Evolutionary conservation across 371 early-diverging fungal genomes (phyloP), one percentile per base, ranked within the genome.

Genomic region (Dichotomocladium elegans): DNA sequence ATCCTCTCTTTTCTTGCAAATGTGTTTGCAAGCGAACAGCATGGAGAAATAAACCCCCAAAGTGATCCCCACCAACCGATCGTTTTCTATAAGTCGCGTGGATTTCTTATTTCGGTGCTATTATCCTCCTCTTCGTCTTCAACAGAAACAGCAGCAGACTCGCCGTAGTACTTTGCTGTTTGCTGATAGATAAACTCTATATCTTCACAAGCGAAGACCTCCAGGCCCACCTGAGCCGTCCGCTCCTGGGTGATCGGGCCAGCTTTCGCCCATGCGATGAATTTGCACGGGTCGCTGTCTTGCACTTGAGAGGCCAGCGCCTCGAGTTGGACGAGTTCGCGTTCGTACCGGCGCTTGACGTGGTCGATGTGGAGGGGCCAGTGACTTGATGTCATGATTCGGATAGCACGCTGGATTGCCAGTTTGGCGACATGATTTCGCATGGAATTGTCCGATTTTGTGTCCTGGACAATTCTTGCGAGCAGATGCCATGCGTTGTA

Each of bases 371-470:
- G 44, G 19, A 57, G 53, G 4, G 54, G 53, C 77, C 77, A 76
- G 3, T 63, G 58, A 43, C 57, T 57, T 3, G 58, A 50, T 1
- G 63, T 70, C 53, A 64, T 61, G n/a, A 70, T 70, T 11, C 59
- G 62, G 9, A 68, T 45, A 6, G 77, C 60, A 21, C 77, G 68
- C 9, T 57, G 34, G 21, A 72, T 54, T 3, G 63, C 57, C 10
- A 68, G 59, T 11, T 66, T 58, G 2, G 77, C 77, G n/a, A 76
- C 21, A 56, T 72, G 63, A 21, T 56, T 42, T 11, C 60, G 26
- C 63, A 72, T 68, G 4, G 57, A 49, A 12, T 51, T 15, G 3
- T 46, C 47, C 1, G 53, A 26, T 15, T 30, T 17, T 19, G 37
- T 17, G 37, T 34, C n/a, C 27, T 29, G 21, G 47, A 64, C 63